phyloP scores from a whole-genome alignment of 768 basidiomycete species.

The Suillus alpinus region DNA sequence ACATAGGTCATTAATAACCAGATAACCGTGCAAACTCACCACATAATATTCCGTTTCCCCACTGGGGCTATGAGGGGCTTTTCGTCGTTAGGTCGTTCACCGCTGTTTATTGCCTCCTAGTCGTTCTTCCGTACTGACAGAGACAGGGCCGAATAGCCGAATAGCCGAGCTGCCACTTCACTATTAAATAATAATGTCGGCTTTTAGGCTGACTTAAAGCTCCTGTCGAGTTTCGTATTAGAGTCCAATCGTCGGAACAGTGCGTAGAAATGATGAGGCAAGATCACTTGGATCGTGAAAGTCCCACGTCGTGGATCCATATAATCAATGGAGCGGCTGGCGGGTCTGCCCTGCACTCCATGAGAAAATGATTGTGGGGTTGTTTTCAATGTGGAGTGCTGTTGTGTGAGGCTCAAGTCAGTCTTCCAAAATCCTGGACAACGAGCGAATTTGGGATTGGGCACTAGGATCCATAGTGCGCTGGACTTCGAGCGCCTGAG shows the following conservation, averaged over 20 bases:
- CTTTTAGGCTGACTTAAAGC: conserved; percentile 79
- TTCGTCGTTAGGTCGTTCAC: background rate
- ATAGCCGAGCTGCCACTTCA: conserved; percentile 58
- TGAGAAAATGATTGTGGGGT: conserved; percentile 50
- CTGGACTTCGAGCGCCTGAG: conserved; percentile 57
- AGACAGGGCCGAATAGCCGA: background rate
- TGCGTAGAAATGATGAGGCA: conserved; percentile 44
- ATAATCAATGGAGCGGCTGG: conserved; percentile 28
- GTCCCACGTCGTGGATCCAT: conserved; percentile 35
- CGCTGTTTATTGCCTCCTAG: background rate
- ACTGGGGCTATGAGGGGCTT: background rate
- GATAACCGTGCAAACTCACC: too few relatives aligned
- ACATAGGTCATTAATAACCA: background rate
- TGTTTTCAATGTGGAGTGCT: conserved; percentile 39
- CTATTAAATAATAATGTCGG: conserved; percentile 71
- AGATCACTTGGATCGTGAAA: conserved; percentile 30
- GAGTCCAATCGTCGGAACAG: conserved; percentile 63
- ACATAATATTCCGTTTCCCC: background rate
- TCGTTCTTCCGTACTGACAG: background rate
- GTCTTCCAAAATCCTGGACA: conserved; percentile 53
- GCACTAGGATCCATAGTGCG: conserved; percentile 75
- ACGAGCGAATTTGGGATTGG: too few relatives aligned
- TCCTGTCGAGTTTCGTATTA: conserved; percentile 77
- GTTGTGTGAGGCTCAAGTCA: conserved; percentile 43
- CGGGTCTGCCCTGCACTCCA: conserved; percentile 32